Percentiles rank a stretch among this genome's conserved stretches.
These are phyloP conservation scores for Symbiodinium pilosum DNA, from an alignment of 73 alveolate genomes.

Conservation along the genomic window DNA sequence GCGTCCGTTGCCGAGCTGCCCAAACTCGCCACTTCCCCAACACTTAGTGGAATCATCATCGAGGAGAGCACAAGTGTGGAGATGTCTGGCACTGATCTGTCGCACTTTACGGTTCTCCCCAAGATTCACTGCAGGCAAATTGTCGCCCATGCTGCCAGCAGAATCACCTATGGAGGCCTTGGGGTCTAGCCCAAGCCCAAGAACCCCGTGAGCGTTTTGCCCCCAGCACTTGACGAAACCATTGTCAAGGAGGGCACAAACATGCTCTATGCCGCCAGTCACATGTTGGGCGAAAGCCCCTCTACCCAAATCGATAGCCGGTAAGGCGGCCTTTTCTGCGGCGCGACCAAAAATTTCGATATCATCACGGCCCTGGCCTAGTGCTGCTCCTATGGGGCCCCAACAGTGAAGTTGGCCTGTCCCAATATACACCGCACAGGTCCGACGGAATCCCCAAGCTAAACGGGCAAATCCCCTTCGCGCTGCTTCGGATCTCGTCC, in stretches of 20 bases:
- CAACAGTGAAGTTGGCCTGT: neutral
- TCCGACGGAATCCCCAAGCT: neutral
- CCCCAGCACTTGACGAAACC: neutral
- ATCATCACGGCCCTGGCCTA: neutral
- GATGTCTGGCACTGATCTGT: neutral
- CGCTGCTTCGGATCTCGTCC: no score
- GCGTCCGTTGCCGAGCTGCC: neutral
- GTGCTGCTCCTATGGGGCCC: neutral
- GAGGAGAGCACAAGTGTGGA: neutral
- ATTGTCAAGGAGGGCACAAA: neutral
- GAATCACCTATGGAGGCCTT: neutral
- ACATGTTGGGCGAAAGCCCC: neutral
- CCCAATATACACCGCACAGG: neutral
- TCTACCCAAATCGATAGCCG: neutral
- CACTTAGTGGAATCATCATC: neutral
- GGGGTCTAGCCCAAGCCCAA: neutral
- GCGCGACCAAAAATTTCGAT: neutral
- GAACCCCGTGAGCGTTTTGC: neutral
- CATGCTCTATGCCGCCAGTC: neutral
- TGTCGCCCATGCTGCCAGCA: neutral
- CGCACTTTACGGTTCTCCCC: neutral
- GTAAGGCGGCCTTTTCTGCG: neutral
- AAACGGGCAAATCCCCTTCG: no score
- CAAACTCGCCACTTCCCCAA: neutral
- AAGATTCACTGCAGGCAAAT: neutral